Base-by-base conservation (phyloP, 257 asterid genomes). In the Ilex aquifolium region DNA sequence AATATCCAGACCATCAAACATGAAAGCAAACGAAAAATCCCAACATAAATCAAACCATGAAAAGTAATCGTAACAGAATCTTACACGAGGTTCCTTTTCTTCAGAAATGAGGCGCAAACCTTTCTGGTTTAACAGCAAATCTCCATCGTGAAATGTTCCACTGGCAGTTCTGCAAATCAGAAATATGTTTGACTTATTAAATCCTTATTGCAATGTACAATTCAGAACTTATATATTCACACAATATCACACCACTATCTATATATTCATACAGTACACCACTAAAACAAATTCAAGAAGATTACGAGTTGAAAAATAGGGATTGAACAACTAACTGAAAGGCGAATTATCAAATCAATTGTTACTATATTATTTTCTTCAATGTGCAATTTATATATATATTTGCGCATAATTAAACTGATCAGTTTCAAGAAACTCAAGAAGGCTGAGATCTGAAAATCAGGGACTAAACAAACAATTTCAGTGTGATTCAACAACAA, bases 131-230 rank as follows among this genome's bases (percentile, higher is more conserved):
- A 92, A 75, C 59, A 85, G 79, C 49, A 92, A 74, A 82, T 85
- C 96, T n/a, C 99, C 97, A 49, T 92, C 96, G 64, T 85, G 95
- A 80, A 92, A 92, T 10, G 99, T 92, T 65, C 99, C 97, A 62
- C 99, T 92, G 0, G 96, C 94, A 58, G 97, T 92, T 76, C 99
- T 92, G 71, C 75, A 65, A 66, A 73, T n/a, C 67, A 53, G 44
- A 49, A 64, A 57, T 36, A 3, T 36, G 7, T 3, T 36, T 36
- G 7, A 36, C 7, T 36, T 36, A 36, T 36, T 7, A 36, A 36
- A 36, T 36, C 40, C 3, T 36, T 36, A 3, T 36, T 36, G 5
- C 40, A 36, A 3, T 3, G 3, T 36, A 3, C 3, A 36, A 3
- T 36, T 36, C 40, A 36, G 40, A 36, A 36, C 7, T 36, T 36